Evolutionary conservation across 176 grass and related monocot species (phyloP).

Genomic region (Carex scoparia): DNA sequence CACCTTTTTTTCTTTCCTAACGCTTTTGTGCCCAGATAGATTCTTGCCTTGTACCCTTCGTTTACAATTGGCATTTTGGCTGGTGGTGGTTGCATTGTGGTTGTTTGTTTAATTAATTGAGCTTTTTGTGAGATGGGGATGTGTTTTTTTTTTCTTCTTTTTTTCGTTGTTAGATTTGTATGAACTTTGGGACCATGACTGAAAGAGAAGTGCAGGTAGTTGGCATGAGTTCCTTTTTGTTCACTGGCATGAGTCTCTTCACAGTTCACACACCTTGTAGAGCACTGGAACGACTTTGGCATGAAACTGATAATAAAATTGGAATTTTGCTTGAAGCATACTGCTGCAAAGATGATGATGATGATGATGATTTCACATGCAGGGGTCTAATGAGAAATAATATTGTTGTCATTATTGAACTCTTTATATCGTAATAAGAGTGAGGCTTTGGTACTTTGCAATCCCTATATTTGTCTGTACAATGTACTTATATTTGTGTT

Average conservation of each 20-base stretch:
- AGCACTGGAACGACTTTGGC: background rate
- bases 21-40: conserved; percentile 12
- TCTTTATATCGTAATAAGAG: too few species aligned
- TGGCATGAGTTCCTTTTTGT: background rate
- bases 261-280: background rate
- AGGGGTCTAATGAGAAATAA: too few species aligned
- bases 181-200: background rate
- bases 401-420: too few species aligned
- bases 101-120: background rate
- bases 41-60: conserved; percentile 13
- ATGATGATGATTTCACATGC: too few species aligned
- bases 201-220: conserved; percentile 7
- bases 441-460: too few species aligned
- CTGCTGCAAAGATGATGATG: background rate
- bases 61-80: background rate
- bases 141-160: background rate
- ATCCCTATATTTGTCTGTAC: too few species aligned
- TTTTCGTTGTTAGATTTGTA: background rate
- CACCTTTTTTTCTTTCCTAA: background rate
- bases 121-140: conserved; percentile 1
- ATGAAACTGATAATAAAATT: background rate
- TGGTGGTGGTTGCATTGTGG: background rate
- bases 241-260: background rate
- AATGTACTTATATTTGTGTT: too few species aligned
- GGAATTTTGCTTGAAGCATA: background rate